Evolutionary conservation across 495 filamentous ascomycete species (phyloP), one percentile per base, ranked within the genome.

Genomic region (Xanthoparmelia taractica): DNA sequence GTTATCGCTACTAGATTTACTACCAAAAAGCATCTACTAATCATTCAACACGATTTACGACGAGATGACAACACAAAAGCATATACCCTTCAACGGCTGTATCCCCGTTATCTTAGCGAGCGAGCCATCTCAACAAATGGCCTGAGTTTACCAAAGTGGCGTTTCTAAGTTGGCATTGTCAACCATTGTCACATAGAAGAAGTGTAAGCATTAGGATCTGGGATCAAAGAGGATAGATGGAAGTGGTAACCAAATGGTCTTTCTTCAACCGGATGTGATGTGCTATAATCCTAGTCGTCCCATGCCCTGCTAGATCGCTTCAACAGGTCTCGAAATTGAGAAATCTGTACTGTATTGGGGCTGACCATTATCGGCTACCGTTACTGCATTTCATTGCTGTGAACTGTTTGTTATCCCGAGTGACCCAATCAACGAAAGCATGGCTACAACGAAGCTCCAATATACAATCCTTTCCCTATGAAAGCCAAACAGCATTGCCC

Each of bases 11-110:
- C 71, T 80, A 78, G 68, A 75, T 67, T 66, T 61, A 48, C 31
- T 31, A 34, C 63, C 60, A 37, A 36, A 50, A 58, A 48, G 59
- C n/a, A 33, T 56, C 52, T 61, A 47, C 43, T 52, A 66, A 67
- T 62, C 52, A 60, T 85, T 85, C 82, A 85, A 85, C 83, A 85
- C 77, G 80, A 81, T 74, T 79, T 73, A 86, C 80, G 82, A 85
- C 76, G 76, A 77, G 75, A 85, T 79, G 83, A 84, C 74, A 8
- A 54, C 77, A 75, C 71, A 78, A 81, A 79, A 79, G 77, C 76
- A 81, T 77, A 78, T 83, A 78, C 78, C 81, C 82, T 85, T 85
- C 83, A 86, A 85, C 82, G 82, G 84, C 80, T 68, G 71, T 67
- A 76, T 73, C 69, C 65, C 61, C 37, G 20, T 23, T 55, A 23